Evolutionary conservation across 2,329 filamentous ascomycete species (phyloP), one percentile per base, ranked within the genome.

Genomic region (Fusarium acutatum): DNA sequence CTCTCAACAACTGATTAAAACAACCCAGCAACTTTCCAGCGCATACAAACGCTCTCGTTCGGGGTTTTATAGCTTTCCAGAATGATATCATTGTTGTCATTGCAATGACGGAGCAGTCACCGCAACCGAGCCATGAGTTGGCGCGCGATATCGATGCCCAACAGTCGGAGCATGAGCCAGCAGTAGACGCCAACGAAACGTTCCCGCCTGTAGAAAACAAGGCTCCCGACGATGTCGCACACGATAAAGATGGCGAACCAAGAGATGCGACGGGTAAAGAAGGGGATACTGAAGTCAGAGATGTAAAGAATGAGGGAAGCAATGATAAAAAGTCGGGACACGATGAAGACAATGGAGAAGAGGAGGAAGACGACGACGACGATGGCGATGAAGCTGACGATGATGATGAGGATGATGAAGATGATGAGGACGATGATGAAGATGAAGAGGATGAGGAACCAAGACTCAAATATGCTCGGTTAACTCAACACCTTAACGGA

Each of bases 401-500:
- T 0, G 79, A 79, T 4, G 43, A 44, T 0, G 75, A 78, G 0
- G 79, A 79, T 0, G 79, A 79, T 0, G 78, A 84, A 0, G 87
- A 86, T 0, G 84, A 85, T 0, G 86, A 86, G 0, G 86, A 86
- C 0, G 91, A 93, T 0, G 94, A 97, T 0, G 81, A 82, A 0
- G 82, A 83, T 0, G 83, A 84, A 0, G 87, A 86, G 0, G 85
- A 91, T 0, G 91, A 96, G 7, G 96, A 98, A 83, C 97, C 96
- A 34, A 93, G 92, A 79, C 89, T 99, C 77, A 99, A 99, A 83
- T 98, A 98, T 81, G 93, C 92, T 57, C 92, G 94, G 54, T 84
- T 98, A 75, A 98, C 96, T 13, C 92, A 91, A 69, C 92, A 92
- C 78, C 85, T 99, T 69, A 90, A 89, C 32, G 86, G 92, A 47